These are phyloP conservation scores for Tolypocladium paradoxum DNA, from an alignment of 2,329 filamentous ascomycete species.

Conservation along the genomic window DNA sequence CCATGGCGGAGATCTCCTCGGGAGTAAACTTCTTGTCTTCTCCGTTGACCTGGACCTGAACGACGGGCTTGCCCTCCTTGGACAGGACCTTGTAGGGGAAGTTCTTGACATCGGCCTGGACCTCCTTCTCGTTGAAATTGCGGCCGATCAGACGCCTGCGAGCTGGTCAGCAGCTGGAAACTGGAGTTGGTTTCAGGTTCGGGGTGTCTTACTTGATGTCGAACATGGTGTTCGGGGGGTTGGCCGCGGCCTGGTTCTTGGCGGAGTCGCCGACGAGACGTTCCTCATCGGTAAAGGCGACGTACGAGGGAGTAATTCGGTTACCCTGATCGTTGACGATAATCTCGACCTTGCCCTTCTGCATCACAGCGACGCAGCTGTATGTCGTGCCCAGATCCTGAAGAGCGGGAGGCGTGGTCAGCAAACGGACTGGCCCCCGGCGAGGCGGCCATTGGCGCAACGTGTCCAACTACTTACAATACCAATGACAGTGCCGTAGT, in stretches of 20 bases:
- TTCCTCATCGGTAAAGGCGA: constrained; percentile 95
- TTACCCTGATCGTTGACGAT: constrained; percentile 94
- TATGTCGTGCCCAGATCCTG: constrained; percentile 79
- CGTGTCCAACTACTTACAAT: constrained; percentile 48
- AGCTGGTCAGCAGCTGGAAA: constrained; percentile 9
- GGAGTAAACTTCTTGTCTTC: constrained; percentile 64
- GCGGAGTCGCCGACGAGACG: constrained; percentile 93
- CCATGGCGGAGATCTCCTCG: constrained; percentile 73
- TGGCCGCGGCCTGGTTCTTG: constrained; percentile 85
- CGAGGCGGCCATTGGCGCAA: neutral
- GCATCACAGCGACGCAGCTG: constrained; percentile 91
- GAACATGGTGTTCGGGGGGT: constrained; percentile 66
- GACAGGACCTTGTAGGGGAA: constrained; percentile 92
- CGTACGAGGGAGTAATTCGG: constrained; percentile 90
- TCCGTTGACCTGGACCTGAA: constrained; percentile 62
- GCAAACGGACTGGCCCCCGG: neutral
- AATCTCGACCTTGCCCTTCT: constrained; percentile 90
- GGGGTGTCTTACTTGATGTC: constrained; percentile 63
- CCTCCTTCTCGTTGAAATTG: constrained; percentile 73
- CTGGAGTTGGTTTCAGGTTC: neutral
- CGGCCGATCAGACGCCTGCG: constrained; percentile 71
- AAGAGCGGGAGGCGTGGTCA: neutral
- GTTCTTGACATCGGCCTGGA: constrained; percentile 93
- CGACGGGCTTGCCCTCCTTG: constrained; percentile 81
- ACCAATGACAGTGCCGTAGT: constrained; percentile 84